phyloP scores from a whole-genome alignment of 345 rosid species.

The Combretum micranthum region DNA sequence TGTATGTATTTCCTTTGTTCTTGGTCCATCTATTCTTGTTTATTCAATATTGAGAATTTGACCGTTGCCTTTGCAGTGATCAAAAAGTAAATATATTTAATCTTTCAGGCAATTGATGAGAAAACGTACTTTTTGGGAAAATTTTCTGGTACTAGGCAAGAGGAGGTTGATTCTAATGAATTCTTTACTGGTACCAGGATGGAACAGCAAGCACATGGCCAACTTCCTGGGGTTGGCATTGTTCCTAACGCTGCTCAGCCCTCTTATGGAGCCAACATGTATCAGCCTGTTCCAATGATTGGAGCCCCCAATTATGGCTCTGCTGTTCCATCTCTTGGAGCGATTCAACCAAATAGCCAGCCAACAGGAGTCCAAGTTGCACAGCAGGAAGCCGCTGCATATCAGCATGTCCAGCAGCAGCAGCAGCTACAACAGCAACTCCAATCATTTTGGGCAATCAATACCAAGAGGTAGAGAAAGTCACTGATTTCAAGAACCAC shows the following conservation, averaged over 20 bases:
- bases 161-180: neutral
- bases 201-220: slow-evolving; percentile 82
- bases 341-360: slow-evolving; percentile 39
- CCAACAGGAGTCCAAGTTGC: slow-evolving; percentile 48
- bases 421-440: slow-evolving; percentile 89
- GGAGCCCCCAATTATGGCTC: slow-evolving; percentile 34
- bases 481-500: slow-evolving; percentile 84
- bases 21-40: neutral
- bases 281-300: slow-evolving; percentile 50
- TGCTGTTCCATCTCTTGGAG: slow-evolving; percentile 32
- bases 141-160: too few relatives aligned
- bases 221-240: slow-evolving; percentile 51
- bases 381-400: slow-evolving; percentile 66
- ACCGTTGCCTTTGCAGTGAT: too few relatives aligned
- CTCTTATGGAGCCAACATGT: slow-evolving; percentile 53
- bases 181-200: slow-evolving; percentile 24
- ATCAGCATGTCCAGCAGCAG: slow-evolving; percentile 84
- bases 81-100: too few relatives aligned
- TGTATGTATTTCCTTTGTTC: neutral
- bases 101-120: too few relatives aligned
- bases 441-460: slow-evolving; percentile 80
- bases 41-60: too few relatives aligned
- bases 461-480: slow-evolving; percentile 71
- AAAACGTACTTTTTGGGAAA: too few relatives aligned
- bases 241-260: slow-evolving; percentile 31